Conservation (phyloP, 2,329 filamentous ascomycete species). For the Tolypocladium tropicale region DNA sequence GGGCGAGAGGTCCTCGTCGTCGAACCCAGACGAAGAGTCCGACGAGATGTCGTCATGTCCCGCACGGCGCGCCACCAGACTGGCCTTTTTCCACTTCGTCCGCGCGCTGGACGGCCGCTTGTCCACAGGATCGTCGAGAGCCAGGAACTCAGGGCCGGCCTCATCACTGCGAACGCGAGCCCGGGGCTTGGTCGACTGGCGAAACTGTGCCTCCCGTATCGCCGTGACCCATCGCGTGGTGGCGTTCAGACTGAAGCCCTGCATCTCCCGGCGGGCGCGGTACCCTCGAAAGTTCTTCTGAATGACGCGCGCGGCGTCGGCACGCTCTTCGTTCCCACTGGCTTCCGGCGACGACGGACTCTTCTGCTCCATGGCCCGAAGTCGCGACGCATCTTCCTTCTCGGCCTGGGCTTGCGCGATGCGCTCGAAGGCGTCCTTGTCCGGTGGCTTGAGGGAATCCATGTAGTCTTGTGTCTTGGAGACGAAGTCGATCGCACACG, state of each 20-base stretch:
- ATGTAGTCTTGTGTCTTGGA: constrained; percentile 33
- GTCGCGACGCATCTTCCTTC: constrained; percentile 33
- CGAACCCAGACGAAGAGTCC: constrained; percentile 10
- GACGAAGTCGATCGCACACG: constrained; percentile 3
- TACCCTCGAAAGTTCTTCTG: constrained; percentile 73
- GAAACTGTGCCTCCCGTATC: constrained; percentile 44
- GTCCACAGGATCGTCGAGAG: constrained; percentile 8
- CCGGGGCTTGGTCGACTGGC: constrained; percentile 36
- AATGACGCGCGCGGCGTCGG: constrained; percentile 44
- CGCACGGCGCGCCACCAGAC: constrained; percentile 60
- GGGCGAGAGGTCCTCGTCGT: constrained; percentile 12
- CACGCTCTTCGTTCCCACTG: constrained; percentile 9
- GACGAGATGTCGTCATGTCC: constrained; percentile 48
- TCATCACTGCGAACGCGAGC: constrained; percentile 14
- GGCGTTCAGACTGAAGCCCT: constrained; percentile 59
- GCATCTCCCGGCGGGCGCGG: constrained; percentile 57
- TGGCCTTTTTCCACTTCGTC: constrained; percentile 66
- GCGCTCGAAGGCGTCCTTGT: constrained; percentile 32
- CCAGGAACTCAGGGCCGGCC: constrained; percentile 2
- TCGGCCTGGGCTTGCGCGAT: constrained; percentile 39
- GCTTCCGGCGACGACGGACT: constrained; percentile 16
- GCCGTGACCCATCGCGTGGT: constrained; percentile 63
- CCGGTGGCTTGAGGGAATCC: constrained; percentile 38
- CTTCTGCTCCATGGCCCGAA: constrained; percentile 26
- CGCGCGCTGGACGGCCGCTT: constrained; percentile 33